Evolutionary conservation across 768 basidiomycete species (phyloP).

Genomic region (Infundibulicybe gibba): DNA sequence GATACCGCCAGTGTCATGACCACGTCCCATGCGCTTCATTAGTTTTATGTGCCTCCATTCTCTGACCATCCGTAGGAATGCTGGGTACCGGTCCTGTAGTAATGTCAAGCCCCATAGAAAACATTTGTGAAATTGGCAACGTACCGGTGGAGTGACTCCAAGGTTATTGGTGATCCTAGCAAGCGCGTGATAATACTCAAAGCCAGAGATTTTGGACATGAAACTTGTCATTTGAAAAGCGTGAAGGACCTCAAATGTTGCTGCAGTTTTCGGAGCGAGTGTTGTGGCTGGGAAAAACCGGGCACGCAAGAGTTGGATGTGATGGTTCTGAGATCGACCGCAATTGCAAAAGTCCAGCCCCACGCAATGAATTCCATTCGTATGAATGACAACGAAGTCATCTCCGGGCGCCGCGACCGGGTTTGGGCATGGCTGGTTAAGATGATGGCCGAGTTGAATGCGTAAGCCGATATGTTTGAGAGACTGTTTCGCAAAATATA

Average conservation of each 20-base stretch:
- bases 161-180: neutral
- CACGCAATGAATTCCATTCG: neutral
- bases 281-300: slow-evolving; percentile 18
- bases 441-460: slow-evolving; percentile 3
- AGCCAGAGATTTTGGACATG: slow-evolving; percentile 19
- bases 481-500: neutral
- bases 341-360: neutral
- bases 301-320: slow-evolving; percentile 16
- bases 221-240: slow-evolving; percentile 20
- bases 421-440: neutral
- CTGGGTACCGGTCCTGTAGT: neutral
- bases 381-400: neutral
- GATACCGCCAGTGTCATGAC: slow-evolving; percentile 12
- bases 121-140: neutral
- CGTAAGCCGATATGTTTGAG: slow-evolving; percentile 3
- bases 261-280: slow-evolving; percentile 10
- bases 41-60: slow-evolving; percentile 12
- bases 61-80: neutral
- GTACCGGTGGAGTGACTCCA: slow-evolving; percentile 13
- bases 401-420: neutral
- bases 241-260: slow-evolving; percentile 16
- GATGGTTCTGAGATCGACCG: neutral
- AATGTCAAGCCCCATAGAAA: neutral
- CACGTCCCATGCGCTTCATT: slow-evolving; percentile 15
- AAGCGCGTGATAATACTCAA: slow-evolving; percentile 21